Base-by-base conservation (phyloP, 352 stramenopile species). In the Thalassiosira livingstoniorum region DNA sequence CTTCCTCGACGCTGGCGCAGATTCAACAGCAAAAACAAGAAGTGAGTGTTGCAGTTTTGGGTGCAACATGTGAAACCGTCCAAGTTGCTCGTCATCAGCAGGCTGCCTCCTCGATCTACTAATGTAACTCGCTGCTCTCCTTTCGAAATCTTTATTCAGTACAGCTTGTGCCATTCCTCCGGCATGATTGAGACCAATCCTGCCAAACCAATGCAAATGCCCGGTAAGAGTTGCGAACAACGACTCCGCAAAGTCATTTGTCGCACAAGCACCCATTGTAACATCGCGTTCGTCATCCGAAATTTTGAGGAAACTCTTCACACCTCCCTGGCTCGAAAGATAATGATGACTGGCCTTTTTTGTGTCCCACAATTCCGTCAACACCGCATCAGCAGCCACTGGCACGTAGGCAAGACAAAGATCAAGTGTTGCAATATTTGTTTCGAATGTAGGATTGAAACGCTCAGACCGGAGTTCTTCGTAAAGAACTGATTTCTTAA, bases 181-280 rank as follows among this genome's bases (percentile, higher is more conserved):
- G 18, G 72, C 61, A 57, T 21, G 23, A 51, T 21, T 60, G 2
- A 76, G 7, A n/a, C 29, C 11, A 27, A 82, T 77, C n/a, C 54
- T 35, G 2, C 74, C 54, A 73, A 62, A 76, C 37, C 3, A 21
- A 31, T 82, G 74, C 21, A 82, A 39, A 23, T 71, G 45, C 18
- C 13, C 10, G 43, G 64, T 82, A 25, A 39, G 29, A 2, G 55
- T 23, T 37, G 61, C 74, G 7, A 82, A 71, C 31, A 31, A n/a
- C 47, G 64, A 71, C 58, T 82, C 67, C 25, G 72, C 72, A 29
- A 74, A 45, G 37, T 80, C 54, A 62, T 80, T 80, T 27, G 60
- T 80, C 42, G 74, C 74, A 23, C 13, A 47, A 18, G 37, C 39
- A 43, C 74, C 74, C 15, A 82, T 31, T 27, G 57, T 29, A 43